phyloP scores from a whole-genome alignment of 192 early-diverging fungal genomes.

The Gigaspora rosea region DNA sequence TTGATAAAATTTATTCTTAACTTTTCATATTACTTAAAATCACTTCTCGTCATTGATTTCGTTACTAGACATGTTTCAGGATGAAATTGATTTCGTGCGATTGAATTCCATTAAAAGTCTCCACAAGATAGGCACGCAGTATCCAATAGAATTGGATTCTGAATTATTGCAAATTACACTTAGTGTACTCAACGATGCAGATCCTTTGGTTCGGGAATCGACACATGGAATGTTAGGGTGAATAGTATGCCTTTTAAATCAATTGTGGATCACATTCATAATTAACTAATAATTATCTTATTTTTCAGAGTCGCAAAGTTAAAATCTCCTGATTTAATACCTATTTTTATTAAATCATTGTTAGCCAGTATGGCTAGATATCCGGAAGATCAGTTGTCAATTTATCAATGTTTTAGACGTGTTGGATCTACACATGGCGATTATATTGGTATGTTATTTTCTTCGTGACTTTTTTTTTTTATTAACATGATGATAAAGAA shows the following conservation, averaged over 20 bases:
- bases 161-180: slow-evolving; percentile 75
- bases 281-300: slow-evolving; percentile 6
- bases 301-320: slow-evolving; percentile 51
- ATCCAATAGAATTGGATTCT: slow-evolving; percentile 60
- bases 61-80: slow-evolving; percentile 91
- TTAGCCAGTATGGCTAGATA: slow-evolving; percentile 64
- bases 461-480: slow-evolving; percentile 14
- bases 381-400: slow-evolving; percentile 66
- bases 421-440: slow-evolving; percentile 65
- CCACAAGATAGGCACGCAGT: slow-evolving; percentile 62
- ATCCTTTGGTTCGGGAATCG: slow-evolving; percentile 60
- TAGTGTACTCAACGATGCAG: slow-evolving; percentile 79
- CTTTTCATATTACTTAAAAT: not conserved
- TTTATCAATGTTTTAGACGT: slow-evolving; percentile 65
- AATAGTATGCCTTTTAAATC: not conserved
- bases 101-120: slow-evolving; percentile 79
- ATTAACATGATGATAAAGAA: slow-evolving; percentile 29
- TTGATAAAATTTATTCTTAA: not conserved
- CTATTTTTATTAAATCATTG: slow-evolving; percentile 60
- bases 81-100: slow-evolving; percentile 86
- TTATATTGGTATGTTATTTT: slow-evolving; percentile 46
- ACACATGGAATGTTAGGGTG: slow-evolving; percentile 79
- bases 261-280: not conserved
- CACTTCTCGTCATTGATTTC: not conserved
- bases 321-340: slow-evolving; percentile 43